Evolutionary conservation across 306 rosid species (phyloP).

Genomic region (Trifolium fragiferum): DNA sequence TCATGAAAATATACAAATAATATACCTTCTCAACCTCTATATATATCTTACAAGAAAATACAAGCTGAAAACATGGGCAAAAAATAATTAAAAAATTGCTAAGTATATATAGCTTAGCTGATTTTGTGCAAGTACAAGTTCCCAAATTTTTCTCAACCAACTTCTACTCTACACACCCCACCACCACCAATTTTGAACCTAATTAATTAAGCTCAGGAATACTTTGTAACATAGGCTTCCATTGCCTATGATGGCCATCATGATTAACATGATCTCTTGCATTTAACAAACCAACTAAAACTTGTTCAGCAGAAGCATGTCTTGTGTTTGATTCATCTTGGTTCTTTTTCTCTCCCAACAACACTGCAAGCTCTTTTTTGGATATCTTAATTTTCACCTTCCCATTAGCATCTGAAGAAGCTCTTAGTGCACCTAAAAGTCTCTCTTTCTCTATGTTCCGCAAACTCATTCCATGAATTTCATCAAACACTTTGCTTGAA

Average conservation of each 20-base stretch:
- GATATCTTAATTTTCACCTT: slow-evolving; percentile 73
- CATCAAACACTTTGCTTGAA: slow-evolving; percentile 50
- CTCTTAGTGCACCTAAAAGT: slow-evolving; percentile 46
- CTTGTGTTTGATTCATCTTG: slow-evolving; percentile 22
- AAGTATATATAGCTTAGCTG: not conserved
- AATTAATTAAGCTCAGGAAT: slow-evolving; percentile 62
- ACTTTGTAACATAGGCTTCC: slow-evolving; percentile 71
- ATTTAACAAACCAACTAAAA: slow-evolving; percentile 47
- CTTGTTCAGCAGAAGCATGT: slow-evolving; percentile 50
- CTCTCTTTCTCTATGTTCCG: slow-evolving; percentile 41
- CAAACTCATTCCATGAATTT: not conserved
- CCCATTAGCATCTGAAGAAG: slow-evolving; percentile 39
- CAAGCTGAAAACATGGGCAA: slow-evolving; percentile 25
- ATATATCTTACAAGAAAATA: slow-evolving; percentile 34
- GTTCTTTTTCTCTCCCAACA: slow-evolving; percentile 40
- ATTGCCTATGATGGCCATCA: slow-evolving; percentile 46
- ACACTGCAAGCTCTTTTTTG: slow-evolving; percentile 60
- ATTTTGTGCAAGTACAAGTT: slow-evolving; percentile 31
- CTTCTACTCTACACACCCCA: slow-evolving; percentile 13
- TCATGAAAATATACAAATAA: slow-evolving; percentile 18
- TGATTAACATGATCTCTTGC: slow-evolving; percentile 39
- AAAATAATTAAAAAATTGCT: not conserved
- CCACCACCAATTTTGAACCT: not conserved
- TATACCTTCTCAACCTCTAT: slow-evolving; percentile 35
- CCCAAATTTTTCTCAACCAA: slow-evolving; percentile 25